Evolutionary conservation across 345 rosid genomes (phyloP).

Genomic region (Barbarea vulgaris): DNA sequence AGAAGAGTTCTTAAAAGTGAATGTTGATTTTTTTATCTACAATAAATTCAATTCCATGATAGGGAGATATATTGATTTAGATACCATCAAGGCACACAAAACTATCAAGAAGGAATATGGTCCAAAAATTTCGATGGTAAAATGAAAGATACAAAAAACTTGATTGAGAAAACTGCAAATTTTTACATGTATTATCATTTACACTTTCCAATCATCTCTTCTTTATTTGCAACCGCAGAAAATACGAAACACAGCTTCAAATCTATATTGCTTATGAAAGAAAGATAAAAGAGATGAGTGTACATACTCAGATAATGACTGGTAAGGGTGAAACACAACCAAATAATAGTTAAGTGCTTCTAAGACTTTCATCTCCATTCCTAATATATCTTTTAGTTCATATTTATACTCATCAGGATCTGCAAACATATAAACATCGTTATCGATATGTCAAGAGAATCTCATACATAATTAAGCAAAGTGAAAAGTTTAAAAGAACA

Average conservation of each 20-base stretch:
- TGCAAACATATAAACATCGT: slow-evolving; percentile 41
- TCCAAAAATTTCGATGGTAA: too few species aligned
- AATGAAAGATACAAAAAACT: too few species aligned
- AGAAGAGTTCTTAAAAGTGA: too few species aligned
- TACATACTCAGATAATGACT: slow-evolving; percentile 76
- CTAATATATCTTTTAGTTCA: slow-evolving; percentile 89
- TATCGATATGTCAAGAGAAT: slow-evolving; percentile 16
- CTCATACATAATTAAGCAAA: neutral
- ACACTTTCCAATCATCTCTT: neutral
- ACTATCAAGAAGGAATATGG: neutral
- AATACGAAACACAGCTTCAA: neutral
- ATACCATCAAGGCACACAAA: neutral
- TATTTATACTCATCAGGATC: slow-evolving; percentile 75
- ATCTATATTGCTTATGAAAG: neutral
- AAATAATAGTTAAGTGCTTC: slow-evolving; percentile 91
- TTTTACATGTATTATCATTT: neutral
- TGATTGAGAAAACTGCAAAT: neutral
- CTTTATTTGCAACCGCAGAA: neutral
- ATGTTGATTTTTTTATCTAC: too few species aligned
- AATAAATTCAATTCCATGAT: too few species aligned
- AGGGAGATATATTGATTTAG: slow-evolving; percentile 44
- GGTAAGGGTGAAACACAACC: slow-evolving; percentile 95
- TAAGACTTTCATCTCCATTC: slow-evolving; percentile 96
- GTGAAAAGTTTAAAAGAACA: neutral
- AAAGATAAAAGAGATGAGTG: slow-evolving; percentile 6